A percentile compares a stretch with the other conserved stretches of the same genome.
Conservation (phyloP, 208 protist genomes). For the Leishmania lainsoni region DNA sequence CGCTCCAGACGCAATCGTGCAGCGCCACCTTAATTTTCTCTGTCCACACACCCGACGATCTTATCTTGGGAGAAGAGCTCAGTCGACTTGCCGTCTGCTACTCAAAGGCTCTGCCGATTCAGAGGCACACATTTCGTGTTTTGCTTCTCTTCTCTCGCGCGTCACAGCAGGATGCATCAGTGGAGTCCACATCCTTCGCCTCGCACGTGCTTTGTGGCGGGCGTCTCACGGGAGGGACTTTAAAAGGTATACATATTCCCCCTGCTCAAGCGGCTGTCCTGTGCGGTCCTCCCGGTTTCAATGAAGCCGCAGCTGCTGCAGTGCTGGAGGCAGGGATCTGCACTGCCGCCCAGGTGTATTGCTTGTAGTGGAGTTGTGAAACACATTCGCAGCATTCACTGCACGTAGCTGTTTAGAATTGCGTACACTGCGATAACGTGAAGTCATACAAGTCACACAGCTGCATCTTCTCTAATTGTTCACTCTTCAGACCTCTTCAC, state of each 20-base stretch:
- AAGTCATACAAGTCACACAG: not conserved
- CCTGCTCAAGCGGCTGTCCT: conserved; percentile 42
- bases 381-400: no score
- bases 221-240: conserved; percentile 11
- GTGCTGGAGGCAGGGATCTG: conserved; percentile 48
- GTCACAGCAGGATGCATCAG: not conserved
- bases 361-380: conserved; percentile 5
- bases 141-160: conserved; percentile 12
- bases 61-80: conserved; percentile 54
- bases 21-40: conserved; percentile 63
- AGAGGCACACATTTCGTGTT: conserved; percentile 21
- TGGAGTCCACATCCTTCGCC: conserved; percentile 5
- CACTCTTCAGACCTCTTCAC: not conserved
- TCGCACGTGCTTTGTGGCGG: conserved; percentile 13
- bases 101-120: conserved; percentile 6
- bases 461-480: not conserved
- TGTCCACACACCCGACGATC: conserved; percentile 34
- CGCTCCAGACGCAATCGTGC: conserved; percentile 40
- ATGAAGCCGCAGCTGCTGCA: conserved; percentile 18
- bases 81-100: conserved; percentile 31
- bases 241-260: conserved; percentile 7
- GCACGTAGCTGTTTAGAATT: not conserved
- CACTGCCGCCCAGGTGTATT: conserved; percentile 31
- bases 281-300: conserved; percentile 66
- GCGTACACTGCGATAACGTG: not conserved